Base-by-base conservation (phyloP, 441 rosid genomes). In the Brassica hybrid region DNA sequence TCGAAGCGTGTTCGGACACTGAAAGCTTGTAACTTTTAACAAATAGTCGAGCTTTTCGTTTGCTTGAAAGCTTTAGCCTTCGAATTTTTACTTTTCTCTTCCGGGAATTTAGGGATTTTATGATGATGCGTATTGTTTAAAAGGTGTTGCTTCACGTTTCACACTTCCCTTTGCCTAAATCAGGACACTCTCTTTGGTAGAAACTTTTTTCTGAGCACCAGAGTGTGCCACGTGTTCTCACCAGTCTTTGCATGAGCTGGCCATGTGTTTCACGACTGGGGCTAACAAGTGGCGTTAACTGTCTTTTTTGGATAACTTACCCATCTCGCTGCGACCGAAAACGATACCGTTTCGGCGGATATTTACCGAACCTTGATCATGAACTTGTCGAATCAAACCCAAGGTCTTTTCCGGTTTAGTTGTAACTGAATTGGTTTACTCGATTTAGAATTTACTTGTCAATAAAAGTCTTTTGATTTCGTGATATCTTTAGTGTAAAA, bases 121-220 rank as follows among this genome's bases (percentile, higher is more conserved):
- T n/a, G n/a, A 7, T 3, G 45, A 73, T 16, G 74, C 78, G 74
- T 73, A 21, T 36, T 63, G 16, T 30, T 43, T 63, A 56, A 70
- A 79, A 16, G 76, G 52, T 5, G 23, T 74, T 74, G 79, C 79
- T 74, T 79, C 76, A 74, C 79, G 79, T 57, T 75, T 62, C 79
- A 14, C 54, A 57, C 63, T 74, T 79, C 9, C 65, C 65, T 3
- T n/a, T 79, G 19, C 65, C 62, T 5, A 57, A 21, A 69, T 65
- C 58, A 25, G 17, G 58, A 25, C 43, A 72, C 21, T 65, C 7
- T 65, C 7, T 14, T 69, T 63, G 43, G 36, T n/a, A n/a, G n/a
- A n/a, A 25, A 36, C 3, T 54, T 6, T 69, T 41, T 68, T 79
- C 1, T 74, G 62, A 69, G 45, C 78, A 41, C 13, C 0, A 9